Evolutionary conservation across 345 rosid genomes (phyloP).

Genomic region (Eucalyptus decipiens): DNA sequence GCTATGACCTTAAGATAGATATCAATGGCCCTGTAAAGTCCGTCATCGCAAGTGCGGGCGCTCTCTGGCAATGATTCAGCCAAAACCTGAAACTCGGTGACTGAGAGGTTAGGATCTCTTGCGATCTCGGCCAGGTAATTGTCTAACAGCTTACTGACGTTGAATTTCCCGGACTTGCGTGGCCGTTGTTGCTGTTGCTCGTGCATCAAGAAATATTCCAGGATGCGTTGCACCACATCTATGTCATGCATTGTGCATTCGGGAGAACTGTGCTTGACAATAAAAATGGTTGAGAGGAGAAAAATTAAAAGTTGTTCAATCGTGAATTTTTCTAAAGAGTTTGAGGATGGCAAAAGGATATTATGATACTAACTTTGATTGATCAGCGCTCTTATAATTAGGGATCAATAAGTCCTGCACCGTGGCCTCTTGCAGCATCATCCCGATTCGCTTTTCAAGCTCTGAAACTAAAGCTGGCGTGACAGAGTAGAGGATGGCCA

Average conservation of each 20-base stretch:
- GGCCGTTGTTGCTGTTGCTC: constrained; percentile 51
- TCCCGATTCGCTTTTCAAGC: constrained; percentile 64
- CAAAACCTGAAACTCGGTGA: constrained; percentile 73
- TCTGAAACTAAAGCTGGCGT: constrained; percentile 70
- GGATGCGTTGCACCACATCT: constrained; percentile 59
- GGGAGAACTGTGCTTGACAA: constrained; percentile 25
- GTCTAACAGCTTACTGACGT: constrained; percentile 66
- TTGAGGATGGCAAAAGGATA: background rate
- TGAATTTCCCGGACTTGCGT: constrained; percentile 27
- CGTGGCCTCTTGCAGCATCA: constrained; percentile 49
- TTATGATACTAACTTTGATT: constrained; percentile 35
- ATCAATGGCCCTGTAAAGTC: constrained; percentile 89
- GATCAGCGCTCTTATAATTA: constrained; percentile 44
- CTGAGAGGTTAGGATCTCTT: constrained; percentile 59
- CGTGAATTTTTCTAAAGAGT: background rate
- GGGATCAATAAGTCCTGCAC: constrained; percentile 77
- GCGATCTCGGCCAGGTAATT: constrained; percentile 70
- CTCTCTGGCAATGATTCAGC: constrained; percentile 64
- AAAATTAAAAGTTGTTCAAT: background rate
- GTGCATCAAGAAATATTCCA: constrained; percentile 69
- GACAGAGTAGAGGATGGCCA: constrained; percentile 53
- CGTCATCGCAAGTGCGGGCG: constrained; percentile 67
- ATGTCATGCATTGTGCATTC: constrained; percentile 49
- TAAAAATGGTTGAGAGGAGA: background rate
- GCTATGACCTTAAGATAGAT: constrained; percentile 74